A percentile compares a stretch with the other conserved stretches of the same genome.
Evolutionary conservation across 305 asterid genomes (phyloP).

Genomic region (Fraxinus paxiana): DNA sequence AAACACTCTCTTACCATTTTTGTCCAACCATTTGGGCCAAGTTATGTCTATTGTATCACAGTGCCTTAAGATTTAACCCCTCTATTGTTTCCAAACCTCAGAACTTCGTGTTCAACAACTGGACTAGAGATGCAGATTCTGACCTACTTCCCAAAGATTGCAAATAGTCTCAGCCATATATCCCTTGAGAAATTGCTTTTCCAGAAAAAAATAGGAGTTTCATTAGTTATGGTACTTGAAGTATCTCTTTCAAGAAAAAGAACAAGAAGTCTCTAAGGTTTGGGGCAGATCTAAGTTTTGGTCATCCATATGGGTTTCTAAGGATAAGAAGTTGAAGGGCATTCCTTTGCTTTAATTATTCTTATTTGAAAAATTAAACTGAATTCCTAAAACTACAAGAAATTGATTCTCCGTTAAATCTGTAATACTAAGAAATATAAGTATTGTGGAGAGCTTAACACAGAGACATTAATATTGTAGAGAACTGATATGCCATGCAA

Average conservation of each 20-base stretch:
- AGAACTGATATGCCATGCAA: neutral
- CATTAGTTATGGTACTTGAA: neutral
- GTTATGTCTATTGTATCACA: neutral
- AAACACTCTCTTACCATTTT: neutral
- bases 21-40: neutral
- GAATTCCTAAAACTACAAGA: neutral
- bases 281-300: neutral
- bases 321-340: neutral
- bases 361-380: neutral
- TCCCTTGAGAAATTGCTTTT: neutral
- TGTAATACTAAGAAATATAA: neutral
- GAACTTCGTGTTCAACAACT: neutral
- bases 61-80: neutral
- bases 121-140: neutral
- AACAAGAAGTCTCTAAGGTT: neutral
- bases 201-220: neutral
- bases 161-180: neutral
- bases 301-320: neutral
- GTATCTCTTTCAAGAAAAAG: neutral
- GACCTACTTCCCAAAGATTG: neutral
- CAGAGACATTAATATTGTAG: neutral
- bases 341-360: neutral
- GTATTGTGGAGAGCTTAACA: neutral
- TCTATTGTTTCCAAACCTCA: neutral
- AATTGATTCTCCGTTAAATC: neutral